Evolutionary conservation across 345 rosid genomes (phyloP).

Genomic region (Camelina laxa): DNA sequence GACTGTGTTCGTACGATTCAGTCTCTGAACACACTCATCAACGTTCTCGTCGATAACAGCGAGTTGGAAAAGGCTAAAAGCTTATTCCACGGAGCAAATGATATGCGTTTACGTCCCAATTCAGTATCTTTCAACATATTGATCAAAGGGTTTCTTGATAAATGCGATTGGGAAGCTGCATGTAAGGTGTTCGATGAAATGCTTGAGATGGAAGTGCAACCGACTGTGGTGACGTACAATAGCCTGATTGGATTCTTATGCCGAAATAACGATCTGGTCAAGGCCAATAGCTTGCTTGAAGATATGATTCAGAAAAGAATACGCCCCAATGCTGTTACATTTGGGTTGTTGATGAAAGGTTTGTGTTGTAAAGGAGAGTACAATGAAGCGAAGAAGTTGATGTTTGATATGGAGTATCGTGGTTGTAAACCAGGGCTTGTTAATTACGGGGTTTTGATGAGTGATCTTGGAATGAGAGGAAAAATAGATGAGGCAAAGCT

Average conservation of each 20-base stretch:
- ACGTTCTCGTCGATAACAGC: slow-evolving; percentile 66
- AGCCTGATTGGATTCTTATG: slow-evolving; percentile 63
- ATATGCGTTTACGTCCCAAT: slow-evolving; percentile 70
- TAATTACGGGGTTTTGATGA: slow-evolving; percentile 84
- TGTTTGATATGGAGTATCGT: slow-evolving; percentile 91
- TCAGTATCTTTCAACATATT: slow-evolving; percentile 71
- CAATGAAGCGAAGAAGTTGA: slow-evolving; percentile 67
- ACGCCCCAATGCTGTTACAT: slow-evolving; percentile 61
- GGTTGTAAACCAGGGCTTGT: slow-evolving; percentile 71
- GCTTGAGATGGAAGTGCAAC: slow-evolving; percentile 74
- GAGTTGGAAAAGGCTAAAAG: slow-evolving; percentile 57
- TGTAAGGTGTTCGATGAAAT: slow-evolving; percentile 71
- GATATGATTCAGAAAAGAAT: slow-evolving; percentile 61
- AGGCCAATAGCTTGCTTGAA: slow-evolving; percentile 57
- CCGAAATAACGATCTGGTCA: slow-evolving; percentile 49
- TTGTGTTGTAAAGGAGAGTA: slow-evolving; percentile 63
- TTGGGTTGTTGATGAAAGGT: slow-evolving; percentile 77
- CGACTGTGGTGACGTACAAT: slow-evolving; percentile 70
- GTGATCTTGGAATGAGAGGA: slow-evolving; percentile 82
- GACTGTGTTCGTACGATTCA: slow-evolving; percentile 67
- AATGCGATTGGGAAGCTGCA: slow-evolving; percentile 52
- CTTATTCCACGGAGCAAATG: slow-evolving; percentile 49
- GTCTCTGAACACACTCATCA: slow-evolving; percentile 67
- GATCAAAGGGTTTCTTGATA: slow-evolving; percentile 62
- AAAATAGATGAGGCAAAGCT: slow-evolving; percentile 69